phyloP scores from a whole-genome alignment of 805 yeast genomes.

The Geotrichum ghanense region DNA sequence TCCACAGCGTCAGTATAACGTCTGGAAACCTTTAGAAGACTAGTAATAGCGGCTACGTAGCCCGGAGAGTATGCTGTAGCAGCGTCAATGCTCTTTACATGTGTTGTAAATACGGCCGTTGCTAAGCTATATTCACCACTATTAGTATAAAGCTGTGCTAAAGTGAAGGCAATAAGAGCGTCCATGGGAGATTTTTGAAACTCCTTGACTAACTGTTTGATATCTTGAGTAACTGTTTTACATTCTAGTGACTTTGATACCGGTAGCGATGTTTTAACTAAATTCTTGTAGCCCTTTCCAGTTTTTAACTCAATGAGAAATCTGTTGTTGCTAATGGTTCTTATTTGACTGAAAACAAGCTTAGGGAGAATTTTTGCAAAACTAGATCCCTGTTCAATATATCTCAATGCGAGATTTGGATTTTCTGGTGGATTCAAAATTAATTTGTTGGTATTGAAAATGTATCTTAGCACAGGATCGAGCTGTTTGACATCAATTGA shows the following conservation, averaged over 20 bases:
- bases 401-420: conserved; percentile 14
- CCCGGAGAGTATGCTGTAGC: conserved; percentile 29
- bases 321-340: conserved; percentile 11
- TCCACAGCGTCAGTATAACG: conserved; percentile 25
- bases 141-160: conserved; percentile 19
- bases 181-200: conserved; percentile 21
- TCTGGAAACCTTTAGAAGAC: conserved; percentile 38
- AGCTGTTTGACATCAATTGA: conserved; percentile 19
- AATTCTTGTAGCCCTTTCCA: background rate
- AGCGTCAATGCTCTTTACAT: background rate
- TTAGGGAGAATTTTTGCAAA: background rate
- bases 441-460: conserved; percentile 12
- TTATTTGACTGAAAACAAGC: conserved; percentile 3
- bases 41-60: conserved; percentile 37
- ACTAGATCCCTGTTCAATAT: conserved; percentile 7
- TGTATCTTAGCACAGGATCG: conserved; percentile 7
- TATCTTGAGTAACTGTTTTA: background rate
- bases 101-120: conserved; percentile 2
- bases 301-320: background rate
- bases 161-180: conserved; percentile 18
- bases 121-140: conserved; percentile 11
- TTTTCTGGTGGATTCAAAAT: conserved; percentile 4
- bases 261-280: background rate
- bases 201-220: conserved; percentile 19
- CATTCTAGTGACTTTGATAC: background rate